Evolutionary conservation across 169 alveolate species (phyloP).

Genomic region (Miamiensis avidus): DNA sequence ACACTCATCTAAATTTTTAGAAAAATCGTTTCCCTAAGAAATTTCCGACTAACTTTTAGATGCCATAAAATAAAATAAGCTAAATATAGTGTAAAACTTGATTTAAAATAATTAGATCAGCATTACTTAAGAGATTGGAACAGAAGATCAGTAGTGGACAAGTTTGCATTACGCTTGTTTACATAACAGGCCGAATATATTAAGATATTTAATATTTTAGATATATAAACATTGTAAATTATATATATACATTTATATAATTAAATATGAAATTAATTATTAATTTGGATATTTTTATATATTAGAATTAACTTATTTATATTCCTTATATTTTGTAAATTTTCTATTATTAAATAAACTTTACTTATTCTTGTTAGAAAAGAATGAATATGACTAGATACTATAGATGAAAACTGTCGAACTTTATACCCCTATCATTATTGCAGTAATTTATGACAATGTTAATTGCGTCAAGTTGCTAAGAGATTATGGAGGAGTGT

Average conservation of each 20-base stretch:
- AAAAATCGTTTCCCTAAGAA: not conserved
- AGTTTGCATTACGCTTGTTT: not conserved
- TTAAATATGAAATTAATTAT: too few species aligned
- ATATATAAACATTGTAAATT: not conserved
- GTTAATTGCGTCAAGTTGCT: not conserved
- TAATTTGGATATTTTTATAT: not conserved
- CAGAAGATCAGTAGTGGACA: not conserved
- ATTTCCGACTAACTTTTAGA: not conserved
- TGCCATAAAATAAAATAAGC: not conserved
- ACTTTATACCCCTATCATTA: not conserved
- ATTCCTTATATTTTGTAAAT: not conserved
- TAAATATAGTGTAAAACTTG: not conserved
- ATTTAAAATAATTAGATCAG: too few species aligned
- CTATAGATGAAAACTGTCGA: not conserved
- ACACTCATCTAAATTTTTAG: not conserved
- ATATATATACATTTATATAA: too few species aligned
- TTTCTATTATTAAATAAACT: too few species aligned
- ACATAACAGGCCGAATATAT: not conserved
- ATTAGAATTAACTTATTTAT: too few species aligned
- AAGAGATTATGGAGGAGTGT: not conserved
- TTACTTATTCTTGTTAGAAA: too few species aligned
- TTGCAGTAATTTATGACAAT: not conserved
- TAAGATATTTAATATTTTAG: not conserved
- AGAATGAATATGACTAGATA: not conserved
- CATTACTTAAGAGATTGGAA: not conserved